Base-by-base conservation (phyloP, 495 filamentous ascomycete genomes). In the Lindgomyces ingoldianus region DNA sequence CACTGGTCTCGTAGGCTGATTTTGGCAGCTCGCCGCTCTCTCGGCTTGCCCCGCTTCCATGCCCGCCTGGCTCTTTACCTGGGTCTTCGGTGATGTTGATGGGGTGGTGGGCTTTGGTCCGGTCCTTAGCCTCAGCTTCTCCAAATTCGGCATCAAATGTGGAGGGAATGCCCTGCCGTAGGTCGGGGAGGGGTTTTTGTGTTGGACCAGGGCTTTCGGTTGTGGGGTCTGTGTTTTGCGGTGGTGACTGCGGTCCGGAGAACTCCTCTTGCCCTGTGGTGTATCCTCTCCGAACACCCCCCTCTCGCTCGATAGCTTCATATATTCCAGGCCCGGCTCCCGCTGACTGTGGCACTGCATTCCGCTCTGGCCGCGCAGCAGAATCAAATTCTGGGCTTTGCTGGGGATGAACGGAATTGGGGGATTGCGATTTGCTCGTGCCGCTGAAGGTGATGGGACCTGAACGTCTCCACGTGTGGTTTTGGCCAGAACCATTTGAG, bases 81-180 rank as follows among this genome's bases (percentile, higher is more conserved):
- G 62, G 48, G 29, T 68, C 69, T 57, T 73, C 70, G 47, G 50
- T 70, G 57, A 69, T 54, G 44, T 65, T 70, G 50, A 62, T 62
- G 26, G 68, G 67, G 27, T 65, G 57, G 22, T 62, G 63, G 26
- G 33, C 50, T 8, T 57, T 33, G 6, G 26, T 14, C 9, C 67
- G 50, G 19, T 27, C n/a, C 10, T 42, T 49, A 24, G 51, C 26
- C 12, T 60, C 45, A 4, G 30, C 52, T 22, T 42, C 58, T 26
- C 89, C 85, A 63, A 88, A 84, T 71, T 94, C 90, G 22, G 81
- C 79, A 57, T 78, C 80, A 33, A 96, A 80, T 18, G 91, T 96
- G 19, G 91, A 96, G 0, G 92, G 92, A 60, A 96, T 94, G 65
- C 92, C 92, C 73, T 93, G 88, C 8, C 90, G 93, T 22, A 96